Percentiles rank a stretch among this genome's conserved stretches.
These are phyloP conservation scores for Cyberlindnera mississippiensis DNA, from an alignment of 805 yeast species.

Conservation along the genomic window DNA sequence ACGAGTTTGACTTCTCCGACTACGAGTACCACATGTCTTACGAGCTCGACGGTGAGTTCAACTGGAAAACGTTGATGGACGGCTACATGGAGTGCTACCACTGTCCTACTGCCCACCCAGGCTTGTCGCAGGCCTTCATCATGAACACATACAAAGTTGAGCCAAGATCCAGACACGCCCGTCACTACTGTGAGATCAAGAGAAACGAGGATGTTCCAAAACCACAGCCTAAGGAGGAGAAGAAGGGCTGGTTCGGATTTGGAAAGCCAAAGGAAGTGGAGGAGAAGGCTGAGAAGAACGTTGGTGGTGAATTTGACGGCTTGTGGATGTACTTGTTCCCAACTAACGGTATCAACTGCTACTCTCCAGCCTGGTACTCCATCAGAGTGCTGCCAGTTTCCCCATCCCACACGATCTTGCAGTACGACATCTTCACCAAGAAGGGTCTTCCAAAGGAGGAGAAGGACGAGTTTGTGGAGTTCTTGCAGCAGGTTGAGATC, in stretches of 20 bases:
- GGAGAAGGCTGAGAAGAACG: constrained; percentile 37
- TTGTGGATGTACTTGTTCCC: constrained; percentile 62
- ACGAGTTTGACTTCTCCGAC: constrained; percentile 55
- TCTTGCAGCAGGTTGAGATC: constrained; percentile 57
- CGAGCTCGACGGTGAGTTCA: constrained; percentile 58
- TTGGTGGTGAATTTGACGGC: constrained; percentile 60
- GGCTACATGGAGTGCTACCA: constrained; percentile 68
- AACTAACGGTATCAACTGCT: constrained; percentile 57
- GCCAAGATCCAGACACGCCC: constrained; percentile 54
- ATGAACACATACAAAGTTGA: constrained; percentile 66
- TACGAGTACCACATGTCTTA: constrained; percentile 63
- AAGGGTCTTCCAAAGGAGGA: constrained; percentile 49
- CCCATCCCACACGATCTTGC: constrained; percentile 52
- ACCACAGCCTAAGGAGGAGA: constrained; percentile 28
- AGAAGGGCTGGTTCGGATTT: constrained; percentile 50
- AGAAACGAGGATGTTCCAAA: constrained; percentile 31
- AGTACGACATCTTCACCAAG: constrained; percentile 58
- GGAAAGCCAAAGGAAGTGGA: constrained; percentile 31
- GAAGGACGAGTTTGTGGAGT: constrained; percentile 60
- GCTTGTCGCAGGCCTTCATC: constrained; percentile 50
- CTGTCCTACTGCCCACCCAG: constrained; percentile 67
- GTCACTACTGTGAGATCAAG: constrained; percentile 56
- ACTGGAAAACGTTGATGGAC: constrained; percentile 66
- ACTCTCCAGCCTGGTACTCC: constrained; percentile 64
- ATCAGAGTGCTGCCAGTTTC: constrained; percentile 54